These are phyloP conservation scores for Diaporthe aspalathi DNA, from an alignment of 2,329 filamentous ascomycete genomes.

Conservation along the genomic window DNA sequence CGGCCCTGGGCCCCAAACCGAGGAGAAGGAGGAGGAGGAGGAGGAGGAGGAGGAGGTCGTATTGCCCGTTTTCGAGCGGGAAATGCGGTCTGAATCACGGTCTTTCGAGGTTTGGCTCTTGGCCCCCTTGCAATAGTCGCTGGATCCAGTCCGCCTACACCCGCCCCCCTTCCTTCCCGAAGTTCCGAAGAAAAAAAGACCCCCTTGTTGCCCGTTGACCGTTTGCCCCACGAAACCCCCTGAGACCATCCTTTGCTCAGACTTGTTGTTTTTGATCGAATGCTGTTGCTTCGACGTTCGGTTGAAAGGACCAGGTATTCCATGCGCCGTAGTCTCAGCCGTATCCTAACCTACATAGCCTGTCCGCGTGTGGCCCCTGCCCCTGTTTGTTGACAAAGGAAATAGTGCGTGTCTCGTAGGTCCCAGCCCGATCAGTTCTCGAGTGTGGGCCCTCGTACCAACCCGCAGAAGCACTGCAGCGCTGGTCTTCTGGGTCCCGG, in stretches of 20 bases:
- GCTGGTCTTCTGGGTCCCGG: not conserved
- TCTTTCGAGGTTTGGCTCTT: conserved; percentile 22
- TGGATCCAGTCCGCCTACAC: conserved; percentile 1
- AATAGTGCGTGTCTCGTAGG: conserved; percentile 23
- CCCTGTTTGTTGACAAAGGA: conserved; percentile 16
- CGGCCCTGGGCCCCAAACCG: conserved; percentile 13
- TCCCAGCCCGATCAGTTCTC: conserved; percentile 14
- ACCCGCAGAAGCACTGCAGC: conserved; percentile 37
- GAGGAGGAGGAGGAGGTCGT: not conserved
- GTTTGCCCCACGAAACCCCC: not conserved
- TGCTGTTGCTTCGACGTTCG: conserved; percentile 1
- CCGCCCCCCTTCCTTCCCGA: not conserved
- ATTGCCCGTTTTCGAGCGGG: conserved; percentile 8
- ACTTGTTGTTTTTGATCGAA: conserved; percentile 16
- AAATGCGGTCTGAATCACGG: not conserved
- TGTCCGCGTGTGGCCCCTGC: conserved; percentile 16
- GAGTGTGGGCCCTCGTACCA: not conserved
- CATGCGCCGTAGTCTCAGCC: conserved; percentile 13
- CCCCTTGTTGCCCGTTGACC: conserved; percentile 14
- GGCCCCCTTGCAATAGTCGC: conserved; percentile 16
- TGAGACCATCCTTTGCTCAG: not conserved
- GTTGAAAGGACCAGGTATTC: not conserved
- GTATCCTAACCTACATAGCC: not conserved
- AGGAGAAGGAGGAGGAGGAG: not conserved
- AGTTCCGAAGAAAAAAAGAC: conserved; percentile 4